Evolutionary conservation across 2,329 filamentous ascomycete genomes (phyloP), one percentile per base, ranked within the genome.

Genomic region (Chrysoporthe deuterocubensis): DNA sequence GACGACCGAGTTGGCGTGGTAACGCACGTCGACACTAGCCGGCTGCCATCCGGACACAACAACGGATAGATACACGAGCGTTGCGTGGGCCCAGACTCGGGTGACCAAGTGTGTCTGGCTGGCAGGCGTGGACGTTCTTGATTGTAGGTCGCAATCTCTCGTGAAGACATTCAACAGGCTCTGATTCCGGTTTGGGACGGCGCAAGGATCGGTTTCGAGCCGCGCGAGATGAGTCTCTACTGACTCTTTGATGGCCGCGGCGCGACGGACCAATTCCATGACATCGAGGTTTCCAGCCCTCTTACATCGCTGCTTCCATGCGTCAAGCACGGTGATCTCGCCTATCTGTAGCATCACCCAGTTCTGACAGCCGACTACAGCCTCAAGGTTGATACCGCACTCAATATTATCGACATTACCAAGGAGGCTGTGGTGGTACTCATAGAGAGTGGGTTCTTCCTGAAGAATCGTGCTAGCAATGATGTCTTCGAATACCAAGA

Each of bases 331-430:
- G 16, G 86, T 79, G 59, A 87, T 83, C 32, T 87, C 82, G 14
- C 82, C 83, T 56, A 90, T 81, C 18, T 82, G 77, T 58, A 85
- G 76, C 59, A 90, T 71, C 0, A 83, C 82, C 85, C 85, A 87
- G 74, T 89, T 89, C 60, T 85, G 78, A 69, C 86, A 80, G 1
- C 88, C 87, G 50, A 86, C 75, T 60, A 87, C 83, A 43, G 84
- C 81, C 61, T 84, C 82, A 65, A 89, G 78, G 62, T 78, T 77
- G 66, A 79, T 71, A 50, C 84, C 75, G 1, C 75, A 76, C 0
- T 74, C 65, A 0, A 76, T 75, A 56, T 73, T 77, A 14, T 75
- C 73, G 8, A 78, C 76, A n/a, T 71, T 42, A 32, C 85, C 79
- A 37, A 82, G 73, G 46, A 72, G 68, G 56, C 73, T 72, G 70